These are phyloP conservation scores for Termitomyces heimii DNA, from an alignment of 768 basidiomycete genomes.

Conservation along the genomic window DNA sequence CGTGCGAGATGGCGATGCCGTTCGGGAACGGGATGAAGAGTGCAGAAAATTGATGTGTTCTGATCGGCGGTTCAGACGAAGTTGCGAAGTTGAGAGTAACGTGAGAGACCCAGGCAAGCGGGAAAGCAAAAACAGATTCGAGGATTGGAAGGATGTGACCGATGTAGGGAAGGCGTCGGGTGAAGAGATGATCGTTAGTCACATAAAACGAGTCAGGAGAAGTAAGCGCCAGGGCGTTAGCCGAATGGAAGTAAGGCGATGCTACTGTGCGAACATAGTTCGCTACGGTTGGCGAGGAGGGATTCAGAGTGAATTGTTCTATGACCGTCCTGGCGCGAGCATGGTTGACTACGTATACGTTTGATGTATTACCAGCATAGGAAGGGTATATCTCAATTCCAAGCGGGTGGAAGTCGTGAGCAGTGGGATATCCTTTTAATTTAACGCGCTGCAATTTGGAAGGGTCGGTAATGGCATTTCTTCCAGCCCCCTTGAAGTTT, in stretches of 20 bases:
- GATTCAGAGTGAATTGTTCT: constrained; percentile 59
- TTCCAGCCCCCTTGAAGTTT: constrained; percentile 1
- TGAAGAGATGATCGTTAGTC: constrained; percentile 67
- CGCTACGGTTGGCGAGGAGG: constrained; percentile 35
- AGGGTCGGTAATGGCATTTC: constrained; percentile 6
- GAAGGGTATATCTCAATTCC: constrained; percentile 58
- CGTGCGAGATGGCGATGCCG: constrained; percentile 55
- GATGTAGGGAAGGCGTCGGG: constrained; percentile 51
- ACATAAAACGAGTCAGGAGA: constrained; percentile 66
- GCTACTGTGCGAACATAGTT: constrained; percentile 55
- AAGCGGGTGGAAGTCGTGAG: constrained; percentile 67
- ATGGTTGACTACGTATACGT: constrained; percentile 67
- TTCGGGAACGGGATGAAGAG: constrained; percentile 61
- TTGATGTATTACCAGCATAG: constrained; percentile 37
- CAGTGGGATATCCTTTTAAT: constrained; percentile 46
- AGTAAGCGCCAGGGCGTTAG: constrained; percentile 63
- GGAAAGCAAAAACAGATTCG: constrained; percentile 53
- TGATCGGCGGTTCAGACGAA: constrained; percentile 19
- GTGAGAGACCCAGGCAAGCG: constrained; percentile 55
- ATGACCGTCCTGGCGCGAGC: constrained; percentile 53
- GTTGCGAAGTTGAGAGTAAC: constrained; percentile 34
- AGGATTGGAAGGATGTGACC: constrained; percentile 44
- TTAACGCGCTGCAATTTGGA: constrained; percentile 31
- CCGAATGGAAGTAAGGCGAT: constrained; percentile 52
- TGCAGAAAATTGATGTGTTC: constrained; percentile 32